phyloP scores from a whole-genome alignment of 1,139 yeast species.

The Debaryomycetaceae sp. region DNA sequence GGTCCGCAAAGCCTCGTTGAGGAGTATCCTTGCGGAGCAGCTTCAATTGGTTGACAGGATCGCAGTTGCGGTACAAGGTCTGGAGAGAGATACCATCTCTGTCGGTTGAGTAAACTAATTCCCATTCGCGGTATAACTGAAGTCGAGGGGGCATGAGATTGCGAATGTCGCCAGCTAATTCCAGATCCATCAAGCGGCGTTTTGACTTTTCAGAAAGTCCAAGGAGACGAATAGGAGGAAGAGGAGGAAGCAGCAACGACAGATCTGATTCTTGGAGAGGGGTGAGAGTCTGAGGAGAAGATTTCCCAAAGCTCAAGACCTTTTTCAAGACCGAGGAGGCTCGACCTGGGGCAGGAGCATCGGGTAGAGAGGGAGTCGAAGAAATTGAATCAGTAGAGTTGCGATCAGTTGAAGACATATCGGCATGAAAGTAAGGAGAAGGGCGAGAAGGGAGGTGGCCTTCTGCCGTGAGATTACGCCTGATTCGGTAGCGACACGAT shows the following conservation, averaged over 20 bases:
- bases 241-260: constrained; percentile 19
- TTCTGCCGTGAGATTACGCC: no score
- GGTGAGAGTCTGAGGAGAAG: not conserved
- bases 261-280: not conserved
- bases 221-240: constrained; percentile 17
- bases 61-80: constrained; percentile 48
- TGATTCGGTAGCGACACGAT: no score
- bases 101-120: constrained; percentile 66
- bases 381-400: not conserved
- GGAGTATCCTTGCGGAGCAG: constrained; percentile 11
- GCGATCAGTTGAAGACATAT: no score
- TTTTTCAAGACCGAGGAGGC: not conserved
- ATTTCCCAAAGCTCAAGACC: not conserved
- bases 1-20: constrained; percentile 29
- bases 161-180: constrained; percentile 66
- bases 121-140: constrained; percentile 73
- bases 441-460: not conserved
- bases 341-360: not conserved
- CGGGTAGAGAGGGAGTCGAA: not conserved
- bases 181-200: constrained; percentile 43
- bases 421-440: no score
- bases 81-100: constrained; percentile 85
- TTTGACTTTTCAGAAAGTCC: constrained; percentile 55
- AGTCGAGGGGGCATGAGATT: constrained; percentile 64
- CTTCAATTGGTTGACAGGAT: constrained; percentile 21